phyloP scores from a whole-genome alignment of 2,329 filamentous ascomycete genomes.

The Alternaria solani region DNA sequence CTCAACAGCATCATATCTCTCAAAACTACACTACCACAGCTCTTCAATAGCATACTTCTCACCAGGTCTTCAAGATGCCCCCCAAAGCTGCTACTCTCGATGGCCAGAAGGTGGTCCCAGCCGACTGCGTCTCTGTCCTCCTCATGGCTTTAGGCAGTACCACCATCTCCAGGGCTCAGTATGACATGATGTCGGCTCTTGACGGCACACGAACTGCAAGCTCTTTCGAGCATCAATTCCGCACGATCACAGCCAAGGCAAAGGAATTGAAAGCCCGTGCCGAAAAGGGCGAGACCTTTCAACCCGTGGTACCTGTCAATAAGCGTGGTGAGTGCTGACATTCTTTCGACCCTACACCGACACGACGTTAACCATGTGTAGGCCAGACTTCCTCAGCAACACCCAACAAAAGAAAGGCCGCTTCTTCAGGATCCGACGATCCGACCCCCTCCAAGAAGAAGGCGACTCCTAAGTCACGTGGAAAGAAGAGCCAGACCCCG shows the following conservation, averaged over 20 bases:
- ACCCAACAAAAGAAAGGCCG: slow-evolving; percentile 18
- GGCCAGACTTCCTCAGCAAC: slow-evolving; percentile 12
- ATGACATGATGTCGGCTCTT: slow-evolving; percentile 40
- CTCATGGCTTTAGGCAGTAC: slow-evolving; percentile 27
- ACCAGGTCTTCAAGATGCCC: slow-evolving; percentile 20
- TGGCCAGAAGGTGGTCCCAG: slow-evolving; percentile 28
- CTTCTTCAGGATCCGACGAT: slow-evolving; percentile 11
- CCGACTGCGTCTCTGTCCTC: slow-evolving; percentile 35
- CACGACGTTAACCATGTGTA: slow-evolving; percentile 12
- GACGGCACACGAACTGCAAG: slow-evolving; percentile 35
- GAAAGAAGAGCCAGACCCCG: slow-evolving; percentile 18
- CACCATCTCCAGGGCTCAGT: slow-evolving; percentile 25
- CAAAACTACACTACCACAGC: neutral
- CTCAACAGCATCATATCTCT: neutral
- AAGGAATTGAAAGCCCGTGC: slow-evolving; percentile 40
- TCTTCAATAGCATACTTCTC: no score
- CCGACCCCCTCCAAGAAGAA: slow-evolving; percentile 33
- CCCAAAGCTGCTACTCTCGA: slow-evolving; percentile 16
- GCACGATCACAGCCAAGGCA: slow-evolving; percentile 31
- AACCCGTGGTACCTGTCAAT: slow-evolving; percentile 25
- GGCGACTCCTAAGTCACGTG: slow-evolving; percentile 20
- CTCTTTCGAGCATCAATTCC: slow-evolving; percentile 40
- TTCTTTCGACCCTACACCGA: neutral
- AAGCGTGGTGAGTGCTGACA: slow-evolving; percentile 34
- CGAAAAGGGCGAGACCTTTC: slow-evolving; percentile 35